A percentile compares a stretch with the other conserved stretches of the same genome.
Conservation (phyloP, 805 yeast species). For the Lipomyces lipofer region DNA sequence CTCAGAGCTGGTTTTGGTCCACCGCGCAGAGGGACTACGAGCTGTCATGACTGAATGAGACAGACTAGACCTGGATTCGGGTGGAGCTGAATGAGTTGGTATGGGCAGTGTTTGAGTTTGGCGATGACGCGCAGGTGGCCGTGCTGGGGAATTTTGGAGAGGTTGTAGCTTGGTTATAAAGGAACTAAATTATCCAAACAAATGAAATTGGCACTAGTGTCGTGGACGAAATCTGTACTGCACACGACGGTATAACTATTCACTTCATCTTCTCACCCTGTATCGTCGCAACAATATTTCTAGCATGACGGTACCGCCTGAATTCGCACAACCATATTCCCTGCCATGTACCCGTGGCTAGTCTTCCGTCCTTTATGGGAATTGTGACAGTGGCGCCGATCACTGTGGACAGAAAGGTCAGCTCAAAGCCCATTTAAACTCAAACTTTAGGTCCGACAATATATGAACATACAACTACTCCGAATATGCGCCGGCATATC, state of each 20-base stretch:
- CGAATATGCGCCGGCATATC: constrained; percentile 85
- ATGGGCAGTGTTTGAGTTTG: too few relatives aligned
- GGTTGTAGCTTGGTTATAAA: too few relatives aligned
- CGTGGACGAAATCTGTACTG: too few relatives aligned
- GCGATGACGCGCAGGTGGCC: too few relatives aligned
- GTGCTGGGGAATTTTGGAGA: too few relatives aligned
- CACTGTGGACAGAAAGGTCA: constrained; percentile 32
- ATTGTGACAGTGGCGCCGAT: constrained; percentile 66
- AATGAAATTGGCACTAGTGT: too few relatives aligned
- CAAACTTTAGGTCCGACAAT: constrained; percentile 7
- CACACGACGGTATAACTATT: neutral
- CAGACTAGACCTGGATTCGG: too few relatives aligned
- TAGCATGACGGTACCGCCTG: constrained; percentile 60
- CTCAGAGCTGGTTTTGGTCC: too few relatives aligned
- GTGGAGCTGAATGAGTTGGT: too few relatives aligned
- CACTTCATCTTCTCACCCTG: constrained; percentile 50
- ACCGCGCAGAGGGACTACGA: too few relatives aligned
- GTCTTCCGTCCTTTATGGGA: constrained; percentile 67
- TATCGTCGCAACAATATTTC: constrained; percentile 71
- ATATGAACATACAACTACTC: constrained; percentile 43
- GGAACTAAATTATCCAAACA: too few relatives aligned
- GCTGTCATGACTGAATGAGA: too few relatives aligned
- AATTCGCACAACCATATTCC: constrained; percentile 78
- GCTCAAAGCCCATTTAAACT: neutral
- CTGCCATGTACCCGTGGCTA: constrained; percentile 83